These are phyloP conservation scores for Parasarocladium wereldwijsianum DNA, from an alignment of 2,329 filamentous ascomycete species.

Conservation along the genomic window DNA sequence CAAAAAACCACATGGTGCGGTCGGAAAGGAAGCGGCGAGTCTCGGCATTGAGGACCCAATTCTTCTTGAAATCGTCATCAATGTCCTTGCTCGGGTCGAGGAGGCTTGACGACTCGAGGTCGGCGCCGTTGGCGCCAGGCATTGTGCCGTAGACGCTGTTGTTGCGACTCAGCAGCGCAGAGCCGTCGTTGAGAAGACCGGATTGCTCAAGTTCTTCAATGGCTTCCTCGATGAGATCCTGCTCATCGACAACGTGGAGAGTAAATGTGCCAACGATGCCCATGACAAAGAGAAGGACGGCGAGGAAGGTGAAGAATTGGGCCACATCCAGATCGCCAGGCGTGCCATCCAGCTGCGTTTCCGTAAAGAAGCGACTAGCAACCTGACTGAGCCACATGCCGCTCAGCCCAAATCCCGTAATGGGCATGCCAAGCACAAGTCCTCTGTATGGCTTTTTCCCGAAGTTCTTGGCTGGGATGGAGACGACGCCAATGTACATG, in stretches of 20 bases:
- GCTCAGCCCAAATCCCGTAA: constrained; percentile 83
- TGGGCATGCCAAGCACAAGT: constrained; percentile 76
- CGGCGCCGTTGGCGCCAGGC: constrained; percentile 21
- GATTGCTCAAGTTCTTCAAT: constrained; percentile 85
- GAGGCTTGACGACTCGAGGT: constrained; percentile 28
- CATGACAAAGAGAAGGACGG: constrained; percentile 50
- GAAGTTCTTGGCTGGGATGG: constrained; percentile 97
- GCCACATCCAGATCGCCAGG: constrained; percentile 59
- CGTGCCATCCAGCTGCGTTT: constrained; percentile 47
- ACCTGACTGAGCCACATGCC: constrained; percentile 94
- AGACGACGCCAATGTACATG: constrained; percentile 86
- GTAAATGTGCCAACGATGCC: constrained; percentile 62
- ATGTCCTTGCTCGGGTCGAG: constrained; percentile 26
- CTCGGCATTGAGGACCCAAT: constrained; percentile 81
- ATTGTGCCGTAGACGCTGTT: constrained; percentile 50
- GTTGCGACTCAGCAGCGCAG: constrained; percentile 50
- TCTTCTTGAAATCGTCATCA: constrained; percentile 57
- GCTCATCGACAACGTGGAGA: constrained; percentile 67
- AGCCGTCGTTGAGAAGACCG: constrained; percentile 64
- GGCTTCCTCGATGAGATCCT: constrained; percentile 77
- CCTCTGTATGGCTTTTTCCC: constrained; percentile 78
- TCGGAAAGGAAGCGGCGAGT: constrained; percentile 75
- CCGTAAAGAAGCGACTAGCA: constrained; percentile 63
- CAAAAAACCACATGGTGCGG: constrained; percentile 90
- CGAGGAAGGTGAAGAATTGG: constrained; percentile 77